Percentiles rank a stretch among this genome's conserved stretches.
phyloP scores from a whole-genome alignment of 2,329 filamentous ascomycete genomes.

The Alternaria burnsii region DNA sequence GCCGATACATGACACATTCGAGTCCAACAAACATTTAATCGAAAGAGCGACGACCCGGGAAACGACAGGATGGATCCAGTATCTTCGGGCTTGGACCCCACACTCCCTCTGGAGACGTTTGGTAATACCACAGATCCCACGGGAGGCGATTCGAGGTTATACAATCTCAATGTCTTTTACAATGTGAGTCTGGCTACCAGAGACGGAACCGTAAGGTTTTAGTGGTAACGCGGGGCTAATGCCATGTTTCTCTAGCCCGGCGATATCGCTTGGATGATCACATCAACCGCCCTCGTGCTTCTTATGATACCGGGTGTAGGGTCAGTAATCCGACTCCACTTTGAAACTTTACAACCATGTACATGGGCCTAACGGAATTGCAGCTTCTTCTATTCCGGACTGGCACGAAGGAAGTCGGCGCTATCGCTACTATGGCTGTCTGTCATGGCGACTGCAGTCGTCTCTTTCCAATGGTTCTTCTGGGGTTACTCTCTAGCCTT shows the following conservation, averaged over 20 bases:
- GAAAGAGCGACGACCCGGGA: not conserved
- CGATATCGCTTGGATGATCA: slow-evolving; percentile 83
- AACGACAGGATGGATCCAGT: slow-evolving; percentile 40
- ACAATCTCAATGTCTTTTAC: slow-evolving; percentile 87
- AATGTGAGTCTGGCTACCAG: slow-evolving; percentile 62
- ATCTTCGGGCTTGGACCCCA: slow-evolving; percentile 38
- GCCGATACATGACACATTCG: not conserved
- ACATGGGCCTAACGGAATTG: slow-evolving; percentile 6
- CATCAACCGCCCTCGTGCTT: slow-evolving; percentile 79
- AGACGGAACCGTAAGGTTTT: slow-evolving; percentile 15
- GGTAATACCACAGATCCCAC: slow-evolving; percentile 68
- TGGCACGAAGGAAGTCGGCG: slow-evolving; percentile 87
- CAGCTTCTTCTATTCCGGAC: slow-evolving; percentile 91
- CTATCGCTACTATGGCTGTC: slow-evolving; percentile 86
- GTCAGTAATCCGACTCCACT: slow-evolving; percentile 48
- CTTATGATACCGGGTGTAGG: slow-evolving; percentile 93
- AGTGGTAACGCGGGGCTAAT: slow-evolving; percentile 36
- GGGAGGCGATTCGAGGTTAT: slow-evolving; percentile 71
- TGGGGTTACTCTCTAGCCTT: slow-evolving; percentile 89
- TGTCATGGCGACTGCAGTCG: slow-evolving; percentile 79
- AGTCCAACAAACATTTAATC: not conserved
- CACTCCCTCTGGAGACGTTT: slow-evolving; percentile 45
- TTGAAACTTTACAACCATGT: not conserved
- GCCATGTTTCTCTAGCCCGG: slow-evolving; percentile 65
- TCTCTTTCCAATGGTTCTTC: slow-evolving; percentile 94